These are phyloP conservation scores for Cetradonia linearis DNA, from an alignment of 495 filamentous ascomycete species.

Conservation along the genomic window DNA sequence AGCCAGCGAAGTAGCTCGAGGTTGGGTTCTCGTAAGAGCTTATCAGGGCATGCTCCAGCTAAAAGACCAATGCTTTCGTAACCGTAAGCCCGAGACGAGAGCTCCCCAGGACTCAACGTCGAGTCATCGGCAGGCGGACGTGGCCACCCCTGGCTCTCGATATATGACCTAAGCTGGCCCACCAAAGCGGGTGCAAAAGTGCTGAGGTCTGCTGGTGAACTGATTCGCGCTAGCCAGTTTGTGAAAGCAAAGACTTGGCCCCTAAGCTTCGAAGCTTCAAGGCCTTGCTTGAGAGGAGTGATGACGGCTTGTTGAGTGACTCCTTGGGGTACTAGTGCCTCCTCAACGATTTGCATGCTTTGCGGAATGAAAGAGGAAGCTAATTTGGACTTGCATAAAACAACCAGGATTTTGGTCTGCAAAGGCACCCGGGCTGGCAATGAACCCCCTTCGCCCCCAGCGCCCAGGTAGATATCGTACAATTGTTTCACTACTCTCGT, in stretches of 20 bases:
- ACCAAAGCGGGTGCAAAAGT: slow-evolving; percentile 62
- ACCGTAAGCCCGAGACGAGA: slow-evolving; percentile 58
- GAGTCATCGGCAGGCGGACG: slow-evolving; percentile 42
- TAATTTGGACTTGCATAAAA: slow-evolving; percentile 65
- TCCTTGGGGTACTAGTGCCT: slow-evolving; percentile 41
- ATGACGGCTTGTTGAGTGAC: slow-evolving; percentile 29
- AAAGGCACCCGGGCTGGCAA: slow-evolving; percentile 55
- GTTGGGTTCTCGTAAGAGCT: slow-evolving; percentile 43
- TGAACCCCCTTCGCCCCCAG: slow-evolving; percentile 31
- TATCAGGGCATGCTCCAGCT: slow-evolving; percentile 38
- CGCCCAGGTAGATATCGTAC: slow-evolving; percentile 59
- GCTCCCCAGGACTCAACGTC: slow-evolving; percentile 39
- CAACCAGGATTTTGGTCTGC: slow-evolving; percentile 59
- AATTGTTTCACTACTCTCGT: slow-evolving; percentile 48
- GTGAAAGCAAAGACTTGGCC: slow-evolving; percentile 81
- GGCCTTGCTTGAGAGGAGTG: slow-evolving; percentile 41
- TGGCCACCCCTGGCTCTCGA: slow-evolving; percentile 78
- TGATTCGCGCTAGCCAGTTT: slow-evolving; percentile 76
- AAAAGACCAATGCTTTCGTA: slow-evolving; percentile 82
- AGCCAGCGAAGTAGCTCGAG: slow-evolving; percentile 64
- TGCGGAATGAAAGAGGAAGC: slow-evolving; percentile 54
- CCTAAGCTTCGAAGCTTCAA: slow-evolving; percentile 65
- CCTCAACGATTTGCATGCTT: slow-evolving; percentile 59
- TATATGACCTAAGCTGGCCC: slow-evolving; percentile 58
- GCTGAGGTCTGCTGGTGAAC: slow-evolving; percentile 46